These are phyloP conservation scores for Lentithecium fluviatile DNA, from an alignment of 495 filamentous ascomycete genomes.

Conservation along the genomic window DNA sequence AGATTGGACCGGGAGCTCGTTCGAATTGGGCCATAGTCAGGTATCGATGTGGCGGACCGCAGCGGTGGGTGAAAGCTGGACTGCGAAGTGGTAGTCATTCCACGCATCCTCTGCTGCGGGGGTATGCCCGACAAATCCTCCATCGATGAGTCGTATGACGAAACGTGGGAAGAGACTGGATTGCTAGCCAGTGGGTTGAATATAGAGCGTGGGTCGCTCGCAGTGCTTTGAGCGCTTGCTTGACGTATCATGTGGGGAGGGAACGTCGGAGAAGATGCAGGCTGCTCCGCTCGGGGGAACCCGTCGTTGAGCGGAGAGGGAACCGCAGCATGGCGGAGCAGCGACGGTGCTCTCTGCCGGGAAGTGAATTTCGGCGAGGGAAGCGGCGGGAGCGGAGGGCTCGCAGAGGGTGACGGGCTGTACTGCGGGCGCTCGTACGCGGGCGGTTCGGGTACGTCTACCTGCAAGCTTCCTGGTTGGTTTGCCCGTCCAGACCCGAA, in stretches of 20 bases:
- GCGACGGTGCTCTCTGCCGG: conserved; percentile 13
- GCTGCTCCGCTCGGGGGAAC: conserved; percentile 15
- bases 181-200: conserved; percentile 31
- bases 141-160: neutral
- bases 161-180: conserved; percentile 9
- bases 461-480: conserved; percentile 13
- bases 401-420: conserved; percentile 26
- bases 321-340: conserved; percentile 22
- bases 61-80: conserved; percentile 12
- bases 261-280: conserved; percentile 12
- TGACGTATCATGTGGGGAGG: conserved; percentile 6
- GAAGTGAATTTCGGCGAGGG: conserved; percentile 15
- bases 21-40: conserved; percentile 19
- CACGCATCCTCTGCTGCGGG: conserved; percentile 12
- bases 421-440: conserved; percentile 15
- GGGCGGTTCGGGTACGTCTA: neutral
- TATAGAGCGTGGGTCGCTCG: conserved; percentile 17
- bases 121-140: conserved; percentile 2
- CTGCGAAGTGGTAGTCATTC: conserved; percentile 25
- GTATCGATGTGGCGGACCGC: conserved; percentile 29
- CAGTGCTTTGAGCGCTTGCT: neutral
- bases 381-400: conserved; percentile 19
- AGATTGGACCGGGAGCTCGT: conserved; percentile 8
- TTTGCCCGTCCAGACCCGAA: conserved; percentile 10
- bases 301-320: conserved; percentile 15